Percentiles rank a stretch among this genome's conserved stretches.
phyloP scores from a whole-genome alignment of 164 flowering plant species.

The Vitis labrusca region DNA sequence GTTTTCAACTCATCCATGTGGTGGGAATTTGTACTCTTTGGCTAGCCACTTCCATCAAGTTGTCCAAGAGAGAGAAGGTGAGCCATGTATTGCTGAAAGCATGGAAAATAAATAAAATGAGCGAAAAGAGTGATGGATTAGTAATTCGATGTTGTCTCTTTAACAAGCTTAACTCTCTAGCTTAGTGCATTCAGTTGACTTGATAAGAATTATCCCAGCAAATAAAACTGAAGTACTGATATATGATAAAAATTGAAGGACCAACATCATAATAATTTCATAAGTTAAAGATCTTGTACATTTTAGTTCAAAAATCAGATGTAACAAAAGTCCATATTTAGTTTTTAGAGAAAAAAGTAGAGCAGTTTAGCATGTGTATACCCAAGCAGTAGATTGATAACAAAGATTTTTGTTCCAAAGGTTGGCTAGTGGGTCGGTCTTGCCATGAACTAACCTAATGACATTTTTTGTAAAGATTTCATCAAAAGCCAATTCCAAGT shows the following conservation, averaged over 20 bases:
- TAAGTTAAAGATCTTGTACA: neutral
- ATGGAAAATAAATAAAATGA: neutral
- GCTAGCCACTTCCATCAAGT: constrained; percentile 66
- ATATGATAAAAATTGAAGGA: neutral
- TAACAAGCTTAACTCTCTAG: too few relatives aligned
- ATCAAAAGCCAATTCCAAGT: too few relatives aligned
- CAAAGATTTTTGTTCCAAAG: too few relatives aligned
- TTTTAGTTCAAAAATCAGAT: too few relatives aligned
- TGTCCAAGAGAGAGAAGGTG: constrained; percentile 78
- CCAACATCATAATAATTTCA: neutral
- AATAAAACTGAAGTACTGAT: neutral
- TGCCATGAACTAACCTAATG: too few relatives aligned
- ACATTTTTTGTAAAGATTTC: too few relatives aligned
- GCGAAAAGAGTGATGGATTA: neutral
- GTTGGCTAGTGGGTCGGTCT: too few relatives aligned
- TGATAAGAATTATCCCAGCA: neutral
- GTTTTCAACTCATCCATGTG: neutral
- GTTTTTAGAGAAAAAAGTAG: too few relatives aligned
- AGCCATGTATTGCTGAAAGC: constrained; percentile 73
- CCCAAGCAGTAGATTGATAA: too few relatives aligned
- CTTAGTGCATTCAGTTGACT: too few relatives aligned
- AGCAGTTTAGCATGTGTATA: too few relatives aligned
- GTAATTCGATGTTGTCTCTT: neutral
- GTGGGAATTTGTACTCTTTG: neutral
- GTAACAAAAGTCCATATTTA: too few relatives aligned